phyloP scores from a whole-genome alignment of 805 yeast species.

The Barnettozyma sp. region DNA sequence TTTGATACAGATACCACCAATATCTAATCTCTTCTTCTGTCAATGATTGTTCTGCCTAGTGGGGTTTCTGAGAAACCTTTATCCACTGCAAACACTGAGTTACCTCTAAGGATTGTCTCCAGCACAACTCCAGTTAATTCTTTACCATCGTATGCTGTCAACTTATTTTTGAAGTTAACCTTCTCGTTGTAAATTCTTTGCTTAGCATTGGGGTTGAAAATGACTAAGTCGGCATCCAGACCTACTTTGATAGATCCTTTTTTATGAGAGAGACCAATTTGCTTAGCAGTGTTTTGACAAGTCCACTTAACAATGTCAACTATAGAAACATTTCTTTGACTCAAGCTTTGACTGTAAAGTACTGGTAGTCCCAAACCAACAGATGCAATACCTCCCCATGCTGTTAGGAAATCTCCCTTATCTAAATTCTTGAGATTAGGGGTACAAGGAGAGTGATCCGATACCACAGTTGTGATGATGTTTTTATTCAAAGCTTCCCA shows the following conservation, averaged over 20 bases:
- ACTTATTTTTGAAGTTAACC: conserved; percentile 74
- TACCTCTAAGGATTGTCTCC: conserved; percentile 77
- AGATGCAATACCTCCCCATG: conserved; percentile 96
- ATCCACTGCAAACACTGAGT: conserved; percentile 49
- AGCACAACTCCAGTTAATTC: conserved; percentile 64
- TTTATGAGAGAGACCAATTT: conserved; percentile 64
- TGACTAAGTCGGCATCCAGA: conserved; percentile 80
- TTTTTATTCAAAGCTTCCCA: conserved; percentile 73
- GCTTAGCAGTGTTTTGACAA: conserved; percentile 73
- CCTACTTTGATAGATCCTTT: conserved; percentile 76
- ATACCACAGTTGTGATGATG: conserved; percentile 76
- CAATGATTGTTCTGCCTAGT: conserved; percentile 53
- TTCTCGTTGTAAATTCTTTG: conserved; percentile 47
- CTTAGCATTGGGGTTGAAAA: conserved; percentile 59
- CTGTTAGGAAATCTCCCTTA: conserved; percentile 79
- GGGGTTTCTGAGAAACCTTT: conserved; percentile 51
- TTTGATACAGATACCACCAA: too few relatives aligned
- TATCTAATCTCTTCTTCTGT: too few relatives aligned
- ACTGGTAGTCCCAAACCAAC: conserved; percentile 88
- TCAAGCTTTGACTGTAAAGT: conserved; percentile 65
- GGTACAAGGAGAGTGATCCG: conserved; percentile 95
- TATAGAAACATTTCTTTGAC: conserved; percentile 46
- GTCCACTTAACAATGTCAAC: conserved; percentile 75
- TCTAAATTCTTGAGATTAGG: conserved; percentile 80
- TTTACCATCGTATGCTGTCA: conserved; percentile 80